Percentiles rank a stretch among this genome's conserved stretches.
Conservation (phyloP, 192 early-diverging fungal genomes). For the Rhizophagus clarus region DNA sequence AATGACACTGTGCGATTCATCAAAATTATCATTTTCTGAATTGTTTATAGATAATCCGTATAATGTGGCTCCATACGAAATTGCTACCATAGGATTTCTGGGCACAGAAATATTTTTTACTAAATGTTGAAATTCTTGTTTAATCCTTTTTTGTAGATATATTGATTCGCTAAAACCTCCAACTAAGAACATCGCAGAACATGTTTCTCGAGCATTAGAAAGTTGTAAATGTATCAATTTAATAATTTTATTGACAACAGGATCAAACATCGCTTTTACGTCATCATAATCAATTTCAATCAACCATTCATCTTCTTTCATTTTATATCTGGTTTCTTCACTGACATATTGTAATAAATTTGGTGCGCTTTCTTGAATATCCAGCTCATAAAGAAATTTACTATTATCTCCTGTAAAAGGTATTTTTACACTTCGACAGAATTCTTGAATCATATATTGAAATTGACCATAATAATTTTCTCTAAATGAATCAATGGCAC, state of each 20-base stretch:
- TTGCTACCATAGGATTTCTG: constrained; percentile 35
- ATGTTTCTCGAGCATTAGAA: constrained; percentile 7
- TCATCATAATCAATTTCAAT: constrained; percentile 46
- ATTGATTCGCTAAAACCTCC: constrained; percentile 41
- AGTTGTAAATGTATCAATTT: constrained; percentile 22
- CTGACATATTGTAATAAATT: not conserved
- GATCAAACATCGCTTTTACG: constrained; percentile 39
- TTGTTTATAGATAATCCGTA: too few species aligned
- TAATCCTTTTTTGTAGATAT: constrained; percentile 41
- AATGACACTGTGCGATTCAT: too few species aligned
- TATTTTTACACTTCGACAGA: not conserved
- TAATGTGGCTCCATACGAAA: not conserved
- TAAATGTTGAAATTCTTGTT: constrained; percentile 37
- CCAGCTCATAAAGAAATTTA: not conserved
- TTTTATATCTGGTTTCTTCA: constrained; percentile 25
- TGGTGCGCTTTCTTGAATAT: not conserved
- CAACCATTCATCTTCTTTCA: constrained; percentile 43
- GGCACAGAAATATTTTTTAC: constrained; percentile 37
- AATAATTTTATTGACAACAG: constrained; percentile 38
- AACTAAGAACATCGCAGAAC: constrained; percentile 41
- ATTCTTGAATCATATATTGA: not conserved
- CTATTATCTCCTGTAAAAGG: not conserved
- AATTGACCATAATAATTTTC: constrained; percentile 27
- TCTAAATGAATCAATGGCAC: constrained; percentile 38
- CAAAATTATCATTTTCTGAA: constrained; percentile 24